These are phyloP conservation scores for Cystoderma amianthinum DNA, from an alignment of 768 basidiomycete genomes.

Conservation along the genomic window DNA sequence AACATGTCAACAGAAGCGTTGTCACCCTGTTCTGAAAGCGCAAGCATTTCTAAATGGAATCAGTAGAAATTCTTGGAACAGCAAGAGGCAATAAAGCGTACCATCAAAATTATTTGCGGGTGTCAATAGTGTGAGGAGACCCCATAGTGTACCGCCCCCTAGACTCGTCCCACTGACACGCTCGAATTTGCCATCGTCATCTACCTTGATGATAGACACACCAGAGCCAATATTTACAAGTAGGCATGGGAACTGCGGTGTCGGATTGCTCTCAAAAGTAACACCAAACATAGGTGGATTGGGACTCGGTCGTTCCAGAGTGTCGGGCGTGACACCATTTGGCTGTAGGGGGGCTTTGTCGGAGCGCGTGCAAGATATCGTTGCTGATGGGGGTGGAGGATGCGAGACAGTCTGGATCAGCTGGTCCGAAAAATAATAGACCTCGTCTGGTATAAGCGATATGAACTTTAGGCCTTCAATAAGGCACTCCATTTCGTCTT, in stretches of 20 bases:
- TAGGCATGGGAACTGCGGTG: constrained; percentile 89
- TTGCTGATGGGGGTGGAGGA: constrained; percentile 13
- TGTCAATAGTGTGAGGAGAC: constrained; percentile 89
- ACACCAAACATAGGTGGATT: constrained; percentile 87
- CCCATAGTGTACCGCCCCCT: constrained; percentile 97
- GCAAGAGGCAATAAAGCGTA: constrained; percentile 35
- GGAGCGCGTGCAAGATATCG: constrained; percentile 10
- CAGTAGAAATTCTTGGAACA: not conserved
- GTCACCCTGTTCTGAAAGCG: constrained; percentile 88
- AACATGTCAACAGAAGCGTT: constrained; percentile 97
- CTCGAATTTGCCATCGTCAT: constrained; percentile 92
- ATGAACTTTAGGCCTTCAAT: constrained; percentile 96
- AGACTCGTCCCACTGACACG: constrained; percentile 95
- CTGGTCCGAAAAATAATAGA: constrained; percentile 98
- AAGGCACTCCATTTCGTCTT: constrained; percentile 99
- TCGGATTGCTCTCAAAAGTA: constrained; percentile 77
- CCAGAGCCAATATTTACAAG: constrained; percentile 98
- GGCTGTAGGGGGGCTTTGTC: constrained; percentile 3
- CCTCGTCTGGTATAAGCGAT: constrained; percentile 92
- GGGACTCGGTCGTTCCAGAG: constrained; percentile 80
- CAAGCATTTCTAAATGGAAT: constrained; percentile 80
- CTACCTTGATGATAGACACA: constrained; percentile 95
- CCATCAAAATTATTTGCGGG: constrained; percentile 94
- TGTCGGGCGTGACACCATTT: constrained; percentile 2
- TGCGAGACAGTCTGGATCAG: constrained; percentile 67